Conservation (phyloP, 352 stramenopile genomes). For the Globisporangium spiculum region DNA sequence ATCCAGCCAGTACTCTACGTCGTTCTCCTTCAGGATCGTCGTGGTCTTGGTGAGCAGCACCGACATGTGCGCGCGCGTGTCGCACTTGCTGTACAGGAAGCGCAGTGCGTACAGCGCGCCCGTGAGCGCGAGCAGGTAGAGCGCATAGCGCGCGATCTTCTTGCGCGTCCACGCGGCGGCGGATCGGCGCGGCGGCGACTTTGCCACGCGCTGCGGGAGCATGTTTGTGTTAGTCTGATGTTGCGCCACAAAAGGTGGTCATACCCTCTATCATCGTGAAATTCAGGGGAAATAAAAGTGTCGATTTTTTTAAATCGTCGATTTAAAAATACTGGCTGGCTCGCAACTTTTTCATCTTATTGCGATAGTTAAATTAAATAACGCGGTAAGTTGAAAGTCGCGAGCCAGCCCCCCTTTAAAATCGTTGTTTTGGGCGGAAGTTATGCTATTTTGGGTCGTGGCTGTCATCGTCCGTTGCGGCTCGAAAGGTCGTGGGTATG, state of each 20-base stretch:
- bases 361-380: too few species aligned
- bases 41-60: constrained; percentile 67
- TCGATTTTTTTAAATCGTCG: too few species aligned
- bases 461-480: background rate
- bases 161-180: constrained; percentile 17
- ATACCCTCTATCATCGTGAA: too few species aligned
- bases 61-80: constrained; percentile 69
- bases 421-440: too few species aligned
- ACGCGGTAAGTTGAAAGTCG: too few species aligned
- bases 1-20: constrained; percentile 83
- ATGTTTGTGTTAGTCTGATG: constrained; percentile 9
- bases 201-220: constrained; percentile 22
- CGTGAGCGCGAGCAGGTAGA: constrained; percentile 28
- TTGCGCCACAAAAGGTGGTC: background rate
- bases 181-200: constrained; percentile 15
- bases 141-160: constrained; percentile 29
- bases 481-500: background rate
- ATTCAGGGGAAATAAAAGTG: too few species aligned
- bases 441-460: too few species aligned
- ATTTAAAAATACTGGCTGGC: too few species aligned
- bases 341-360: too few species aligned
- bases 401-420: too few species aligned
- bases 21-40: constrained; percentile 53
- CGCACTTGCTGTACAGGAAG: constrained; percentile 73
- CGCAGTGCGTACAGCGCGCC: constrained; percentile 37